Base-by-base conservation (phyloP, 2,329 filamentous ascomycete genomes). In the Alternaria brassicicola region DNA sequence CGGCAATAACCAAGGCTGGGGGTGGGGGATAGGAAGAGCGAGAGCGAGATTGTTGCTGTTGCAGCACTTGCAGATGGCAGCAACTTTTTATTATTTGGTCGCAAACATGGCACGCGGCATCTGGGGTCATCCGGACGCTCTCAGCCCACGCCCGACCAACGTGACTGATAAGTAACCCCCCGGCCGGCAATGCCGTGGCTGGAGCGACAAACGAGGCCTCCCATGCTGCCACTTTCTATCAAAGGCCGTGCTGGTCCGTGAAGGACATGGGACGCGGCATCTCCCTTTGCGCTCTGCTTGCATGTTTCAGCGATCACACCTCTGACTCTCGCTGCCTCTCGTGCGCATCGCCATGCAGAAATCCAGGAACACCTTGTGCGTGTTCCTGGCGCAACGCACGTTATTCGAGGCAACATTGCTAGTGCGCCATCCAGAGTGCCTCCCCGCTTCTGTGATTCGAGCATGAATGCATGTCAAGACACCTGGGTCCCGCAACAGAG, bases 301-400 rank as follows among this genome's bases (percentile, higher is more conserved):
- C 56, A 52, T 59, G 63, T 65, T 64, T 65, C 61, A 65, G 62
- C 56, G 23, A 33, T 45, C 21, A 50, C 38, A 52, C 43, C 39
- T 59, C 51, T 57, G 58, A 51, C 53, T 47, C 52, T 46, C 21
- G 25, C n/a, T 30, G 31, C 28, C n/a, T 26, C 39, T 36, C 13
- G 10, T 46, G 38, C 39, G 38, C 23, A 6, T 26, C 15, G 35
- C 35, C 31, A 17, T 42, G 43, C 52, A 57, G 50, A 57, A 61
- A 55, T 58, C 42, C 64, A 60, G 52, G 49, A 36, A 64, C 53
- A 35, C 46, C 66, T 63, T 67, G 59, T 67, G 68, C 59, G 51
- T 64, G 68, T 68, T 61, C 68, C 68, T 68, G 68, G 63, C 68
- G 59, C 64, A 55, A 60, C 52, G 58, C 59, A 50, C 42, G 50